Conservation (phyloP, 108 stramenopile genomes). For the Fragilariopsis cylindrus region DNA sequence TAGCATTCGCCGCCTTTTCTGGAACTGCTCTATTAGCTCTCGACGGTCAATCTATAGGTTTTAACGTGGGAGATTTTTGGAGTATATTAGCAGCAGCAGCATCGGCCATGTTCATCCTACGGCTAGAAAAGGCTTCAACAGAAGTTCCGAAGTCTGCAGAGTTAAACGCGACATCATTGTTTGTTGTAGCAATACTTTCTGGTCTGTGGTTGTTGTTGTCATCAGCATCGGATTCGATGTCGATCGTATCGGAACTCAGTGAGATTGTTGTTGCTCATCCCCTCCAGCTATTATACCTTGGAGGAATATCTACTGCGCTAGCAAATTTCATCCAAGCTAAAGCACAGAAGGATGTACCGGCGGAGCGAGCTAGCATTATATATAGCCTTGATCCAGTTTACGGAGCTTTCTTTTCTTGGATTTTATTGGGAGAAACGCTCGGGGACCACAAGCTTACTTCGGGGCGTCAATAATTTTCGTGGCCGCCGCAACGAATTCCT, state of each 20-base stretch:
- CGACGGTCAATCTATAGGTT: constrained; percentile 40
- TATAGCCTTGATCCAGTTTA: constrained; percentile 92
- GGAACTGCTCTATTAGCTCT: constrained; percentile 80
- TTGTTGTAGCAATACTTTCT: constrained; percentile 55
- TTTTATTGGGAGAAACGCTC: constrained; percentile 75
- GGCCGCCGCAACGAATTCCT: constrained; percentile 78
- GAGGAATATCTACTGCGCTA: constrained; percentile 71
- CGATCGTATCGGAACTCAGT: constrained; percentile 1
- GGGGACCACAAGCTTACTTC: constrained; percentile 44
- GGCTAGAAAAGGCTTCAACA: constrained; percentile 68
- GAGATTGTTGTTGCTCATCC: constrained; percentile 34
- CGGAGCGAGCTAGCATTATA: constrained; percentile 82
- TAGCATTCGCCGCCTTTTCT: constrained; percentile 68
- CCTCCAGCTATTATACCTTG: constrained; percentile 70
- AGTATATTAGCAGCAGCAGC: constrained; percentile 79
- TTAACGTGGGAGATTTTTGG: constrained; percentile 79
- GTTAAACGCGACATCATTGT: constrained; percentile 76
- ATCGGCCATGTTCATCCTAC: constrained; percentile 87
- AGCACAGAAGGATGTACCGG: constrained; percentile 68
- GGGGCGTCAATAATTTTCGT: constrained; percentile 79
- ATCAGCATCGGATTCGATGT: neutral
- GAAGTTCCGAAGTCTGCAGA: constrained; percentile 50
- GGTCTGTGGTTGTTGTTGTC: constrained; percentile 45
- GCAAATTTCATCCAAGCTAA: constrained; percentile 80
- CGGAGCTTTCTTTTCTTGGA: constrained; percentile 76